Conservation (phyloP, 768 basidiomycete species). For the Boletus vermiculosoides region DNA sequence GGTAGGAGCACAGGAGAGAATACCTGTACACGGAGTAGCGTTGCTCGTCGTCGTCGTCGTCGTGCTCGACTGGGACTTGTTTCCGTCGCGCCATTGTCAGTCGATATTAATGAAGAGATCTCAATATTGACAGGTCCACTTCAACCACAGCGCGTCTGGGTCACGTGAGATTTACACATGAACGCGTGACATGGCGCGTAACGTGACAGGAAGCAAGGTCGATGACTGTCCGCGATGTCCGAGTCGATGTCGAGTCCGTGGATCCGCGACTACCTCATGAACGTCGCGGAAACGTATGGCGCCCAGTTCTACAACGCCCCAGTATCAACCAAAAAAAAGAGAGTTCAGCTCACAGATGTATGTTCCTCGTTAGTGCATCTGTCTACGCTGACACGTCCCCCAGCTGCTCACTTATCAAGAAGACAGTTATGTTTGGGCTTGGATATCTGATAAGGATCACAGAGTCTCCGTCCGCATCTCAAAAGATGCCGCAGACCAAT, state of each 20-base stretch:
- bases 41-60: conserved; percentile 2
- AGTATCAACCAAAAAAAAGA: conserved; percentile 40
- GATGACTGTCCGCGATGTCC: conserved; percentile 32
- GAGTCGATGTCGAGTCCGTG: conserved; percentile 45
- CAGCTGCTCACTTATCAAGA: conserved; percentile 58
- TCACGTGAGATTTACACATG: conserved; percentile 17
- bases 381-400: background rate
- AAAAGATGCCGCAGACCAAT: conserved; percentile 47
- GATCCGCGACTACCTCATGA: conserved; percentile 54
- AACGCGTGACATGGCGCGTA: conserved; percentile 21
- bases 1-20: background rate
- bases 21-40: conserved; percentile 7
- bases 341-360: conserved; percentile 61
- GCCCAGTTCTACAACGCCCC: conserved; percentile 35
- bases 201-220: conserved; percentile 7
- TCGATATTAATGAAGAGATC: background rate
- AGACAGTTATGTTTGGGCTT: conserved; percentile 58
- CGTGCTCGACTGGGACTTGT: conserved; percentile 12
- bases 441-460: conserved; percentile 56
- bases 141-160: conserved; percentile 7
- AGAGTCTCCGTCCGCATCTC: conserved; percentile 55
- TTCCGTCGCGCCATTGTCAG: conserved; percentile 25
- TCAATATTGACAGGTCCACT: background rate
- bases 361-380: background rate
- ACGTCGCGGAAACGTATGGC: conserved; percentile 52